Conservation (phyloP, 306 rosid species). For the Pueraria montana region DNA sequence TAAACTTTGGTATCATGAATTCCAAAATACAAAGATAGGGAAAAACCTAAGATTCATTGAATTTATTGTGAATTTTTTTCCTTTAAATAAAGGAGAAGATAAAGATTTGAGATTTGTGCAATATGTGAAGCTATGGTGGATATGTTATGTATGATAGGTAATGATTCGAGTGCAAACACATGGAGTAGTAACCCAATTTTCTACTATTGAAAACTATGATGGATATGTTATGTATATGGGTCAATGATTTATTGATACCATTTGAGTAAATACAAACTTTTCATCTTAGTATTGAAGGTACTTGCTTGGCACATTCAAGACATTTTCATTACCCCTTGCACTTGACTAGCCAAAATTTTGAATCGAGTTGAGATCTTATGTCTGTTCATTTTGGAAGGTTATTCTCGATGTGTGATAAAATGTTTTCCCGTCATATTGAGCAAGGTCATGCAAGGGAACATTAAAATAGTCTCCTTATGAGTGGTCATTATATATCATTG, state of each 20-base stretch:
- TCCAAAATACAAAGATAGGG: conserved; percentile 2
- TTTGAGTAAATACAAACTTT: neutral
- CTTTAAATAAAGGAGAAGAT: neutral
- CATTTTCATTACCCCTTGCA: neutral
- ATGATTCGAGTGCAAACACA: conserved; percentile 5
- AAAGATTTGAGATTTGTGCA: neutral
- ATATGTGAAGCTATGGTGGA: neutral
- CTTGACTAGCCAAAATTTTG: neutral
- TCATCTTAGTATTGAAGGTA: neutral
- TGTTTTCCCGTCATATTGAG: conserved; percentile 23
- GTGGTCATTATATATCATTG: neutral
- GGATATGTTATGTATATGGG: conserved; percentile 1
- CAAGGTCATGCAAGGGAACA: neutral
- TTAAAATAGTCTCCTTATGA: conserved; percentile 20
- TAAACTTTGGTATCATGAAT: neutral
- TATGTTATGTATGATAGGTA: conserved; percentile 3
- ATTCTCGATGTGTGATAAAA: neutral
- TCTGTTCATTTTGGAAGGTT: neutral
- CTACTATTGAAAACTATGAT: neutral
- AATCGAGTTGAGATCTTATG: conserved; percentile 1
- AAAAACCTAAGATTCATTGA: neutral
- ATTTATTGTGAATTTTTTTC: neutral
- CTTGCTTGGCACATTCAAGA: neutral
- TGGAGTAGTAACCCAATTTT: neutral
- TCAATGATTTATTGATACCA: neutral